Conservation (phyloP, 23 red algal species). For the Agarophyton chilense region DNA sequence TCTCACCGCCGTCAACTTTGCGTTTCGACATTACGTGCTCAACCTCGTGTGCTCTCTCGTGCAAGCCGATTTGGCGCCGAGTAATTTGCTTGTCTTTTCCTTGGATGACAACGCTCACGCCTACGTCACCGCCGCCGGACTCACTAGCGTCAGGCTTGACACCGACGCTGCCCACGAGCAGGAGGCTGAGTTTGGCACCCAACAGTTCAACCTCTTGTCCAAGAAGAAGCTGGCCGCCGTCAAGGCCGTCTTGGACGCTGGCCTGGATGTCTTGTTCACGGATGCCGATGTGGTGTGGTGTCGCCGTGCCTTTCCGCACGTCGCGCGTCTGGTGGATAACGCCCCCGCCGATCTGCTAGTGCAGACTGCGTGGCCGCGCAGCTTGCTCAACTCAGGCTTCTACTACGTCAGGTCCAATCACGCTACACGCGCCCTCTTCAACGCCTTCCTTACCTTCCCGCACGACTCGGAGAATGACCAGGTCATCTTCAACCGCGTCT, state of each 20-base stretch:
- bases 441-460: conserved; percentile 13
- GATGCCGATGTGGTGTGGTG: conserved; percentile 54
- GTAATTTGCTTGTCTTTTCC: conserved; percentile 7
- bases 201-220: conserved; percentile 28
- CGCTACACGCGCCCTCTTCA: neutral
- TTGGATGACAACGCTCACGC: conserved; percentile 11
- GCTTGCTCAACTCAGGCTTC: conserved; percentile 43
- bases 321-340: neutral
- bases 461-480: conserved; percentile 32
- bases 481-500: conserved; percentile 50
- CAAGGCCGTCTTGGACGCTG: conserved; percentile 12
- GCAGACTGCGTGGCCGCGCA: conserved; percentile 49
- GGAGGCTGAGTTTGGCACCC: conserved; percentile 17
- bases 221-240: conserved; percentile 35
- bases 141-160: neutral
- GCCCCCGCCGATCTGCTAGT: neutral
- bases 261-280: conserved; percentile 32
- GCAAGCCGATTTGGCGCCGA: neutral
- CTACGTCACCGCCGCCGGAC: neutral
- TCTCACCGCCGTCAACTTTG: conserved; percentile 48
- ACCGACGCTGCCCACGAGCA: neutral
- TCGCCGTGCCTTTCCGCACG: neutral
- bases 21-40: conserved; percentile 49
- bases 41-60: conserved; percentile 28
- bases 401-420: conserved; percentile 11